Evolutionary conservation across 306 rosid species (phyloP).

Genomic region (Sophora flavescens): DNA sequence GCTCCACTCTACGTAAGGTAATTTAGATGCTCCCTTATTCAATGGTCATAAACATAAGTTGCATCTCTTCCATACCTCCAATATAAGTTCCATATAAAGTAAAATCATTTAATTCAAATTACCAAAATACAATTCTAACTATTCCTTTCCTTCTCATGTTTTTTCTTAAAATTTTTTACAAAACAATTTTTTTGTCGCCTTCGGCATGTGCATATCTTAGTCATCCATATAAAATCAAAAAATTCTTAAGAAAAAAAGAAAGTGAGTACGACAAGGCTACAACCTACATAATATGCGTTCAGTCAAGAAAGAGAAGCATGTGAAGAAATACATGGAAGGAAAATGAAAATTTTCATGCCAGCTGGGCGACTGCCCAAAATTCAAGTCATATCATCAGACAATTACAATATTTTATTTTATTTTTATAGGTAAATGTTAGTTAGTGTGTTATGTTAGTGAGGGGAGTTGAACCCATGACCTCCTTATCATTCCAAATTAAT

Average conservation of each 20-base stretch:
- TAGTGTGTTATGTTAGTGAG: too few species aligned
- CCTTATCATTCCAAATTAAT: neutral
- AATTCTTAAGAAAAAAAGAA: neutral
- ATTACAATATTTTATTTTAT: neutral
- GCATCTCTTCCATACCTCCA: slow-evolving; percentile 33
- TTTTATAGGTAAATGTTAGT: too few species aligned
- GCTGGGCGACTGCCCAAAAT: neutral
- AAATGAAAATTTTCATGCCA: neutral
- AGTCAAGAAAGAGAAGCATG: neutral
- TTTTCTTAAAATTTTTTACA: neutral
- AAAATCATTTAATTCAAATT: neutral
- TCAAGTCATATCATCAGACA: slow-evolving; percentile 14
- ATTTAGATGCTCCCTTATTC: slow-evolving; percentile 17
- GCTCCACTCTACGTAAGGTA: neutral
- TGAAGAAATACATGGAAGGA: slow-evolving; percentile 2
- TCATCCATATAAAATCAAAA: slow-evolving; percentile 3
- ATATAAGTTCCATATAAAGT: slow-evolving; percentile 15
- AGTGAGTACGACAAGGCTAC: neutral
- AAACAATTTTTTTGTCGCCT: neutral
- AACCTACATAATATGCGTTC: neutral
- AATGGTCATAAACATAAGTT: slow-evolving; percentile 4
- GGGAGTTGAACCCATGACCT: too few species aligned
- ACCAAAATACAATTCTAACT: neutral
- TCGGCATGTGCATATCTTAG: neutral
- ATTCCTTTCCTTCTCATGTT: slow-evolving; percentile 1